These are phyloP conservation scores for Scolecobasidium constrictum DNA, from an alignment of 2,329 filamentous ascomycete species.

Conservation along the genomic window DNA sequence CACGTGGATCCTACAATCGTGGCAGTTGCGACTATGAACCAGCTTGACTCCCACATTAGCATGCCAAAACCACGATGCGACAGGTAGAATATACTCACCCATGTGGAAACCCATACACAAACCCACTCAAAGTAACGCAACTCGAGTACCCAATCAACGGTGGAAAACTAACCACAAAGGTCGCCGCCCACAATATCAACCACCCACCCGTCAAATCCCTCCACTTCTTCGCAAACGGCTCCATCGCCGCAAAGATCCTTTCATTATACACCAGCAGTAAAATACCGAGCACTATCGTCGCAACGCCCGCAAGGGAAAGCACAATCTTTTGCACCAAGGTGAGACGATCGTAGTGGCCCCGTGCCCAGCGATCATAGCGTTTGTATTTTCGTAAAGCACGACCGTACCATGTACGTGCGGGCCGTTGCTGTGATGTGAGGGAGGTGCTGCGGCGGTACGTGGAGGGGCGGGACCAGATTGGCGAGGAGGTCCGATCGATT, in stretches of 20 bases:
- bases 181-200: constrained; percentile 63
- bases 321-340: constrained; percentile 51
- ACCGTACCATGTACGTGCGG: constrained; percentile 2
- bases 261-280: constrained; percentile 70
- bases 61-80: neutral
- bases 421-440: constrained; percentile 6
- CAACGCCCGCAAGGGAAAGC: constrained; percentile 40
- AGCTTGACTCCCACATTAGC: constrained; percentile 40
- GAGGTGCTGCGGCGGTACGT: constrained; percentile 7
- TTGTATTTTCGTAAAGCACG: constrained; percentile 16
- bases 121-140: constrained; percentile 57
- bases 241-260: constrained; percentile 64
- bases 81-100: constrained; percentile 39
- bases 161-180: constrained; percentile 71
- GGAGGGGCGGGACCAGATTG: constrained; percentile 4
- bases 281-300: constrained; percentile 46
- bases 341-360: constrained; percentile 38
- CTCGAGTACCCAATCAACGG: constrained; percentile 82
- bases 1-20: constrained; percentile 68
- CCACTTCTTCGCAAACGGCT: constrained; percentile 66
- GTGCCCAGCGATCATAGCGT: constrained; percentile 15
- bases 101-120: constrained; percentile 60
- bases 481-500: neutral
- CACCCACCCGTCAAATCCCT: constrained; percentile 60
- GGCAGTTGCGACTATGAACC: constrained; percentile 71